Evolutionary conservation across 352 stramenopile genomes (phyloP).

Genomic region (Globisporangium cederbergense): DNA sequence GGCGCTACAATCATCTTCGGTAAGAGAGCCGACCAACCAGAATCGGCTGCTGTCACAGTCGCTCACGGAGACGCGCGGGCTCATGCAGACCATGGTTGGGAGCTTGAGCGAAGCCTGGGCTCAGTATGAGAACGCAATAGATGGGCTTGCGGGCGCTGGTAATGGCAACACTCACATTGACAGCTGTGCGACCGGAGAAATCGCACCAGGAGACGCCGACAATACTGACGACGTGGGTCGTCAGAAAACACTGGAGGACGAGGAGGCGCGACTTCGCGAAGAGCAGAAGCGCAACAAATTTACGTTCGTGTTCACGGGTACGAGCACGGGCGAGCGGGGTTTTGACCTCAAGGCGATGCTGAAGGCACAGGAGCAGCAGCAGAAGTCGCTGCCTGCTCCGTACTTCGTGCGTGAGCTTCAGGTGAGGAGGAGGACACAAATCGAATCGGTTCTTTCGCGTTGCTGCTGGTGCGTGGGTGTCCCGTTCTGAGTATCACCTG

Average conservation of each 20-base stretch:
- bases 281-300: slow-evolving; percentile 7
- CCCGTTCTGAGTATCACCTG: neutral
- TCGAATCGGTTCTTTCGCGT: neutral
- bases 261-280: neutral
- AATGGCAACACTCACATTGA: neutral
- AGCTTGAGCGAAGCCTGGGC: slow-evolving; percentile 21
- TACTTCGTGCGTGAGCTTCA: slow-evolving; percentile 50
- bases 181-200: neutral
- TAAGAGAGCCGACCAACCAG: neutral
- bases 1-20: neutral
- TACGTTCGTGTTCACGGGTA: slow-evolving; percentile 69
- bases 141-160: neutral
- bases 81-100: slow-evolving; percentile 24
- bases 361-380: slow-evolving; percentile 29
- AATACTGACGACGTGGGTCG: neutral
- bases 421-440: neutral
- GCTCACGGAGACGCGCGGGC: slow-evolving; percentile 4
- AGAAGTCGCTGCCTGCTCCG: slow-evolving; percentile 17
- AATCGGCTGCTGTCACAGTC: slow-evolving; percentile 7
- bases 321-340: slow-evolving; percentile 59
- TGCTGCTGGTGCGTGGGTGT: neutral
- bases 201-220: neutral
- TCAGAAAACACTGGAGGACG: neutral
- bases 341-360: slow-evolving; percentile 55
- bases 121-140: slow-evolving; percentile 14